Conservation (phyloP, 805 yeast genomes). For the Ogataea naganishii region DNA sequence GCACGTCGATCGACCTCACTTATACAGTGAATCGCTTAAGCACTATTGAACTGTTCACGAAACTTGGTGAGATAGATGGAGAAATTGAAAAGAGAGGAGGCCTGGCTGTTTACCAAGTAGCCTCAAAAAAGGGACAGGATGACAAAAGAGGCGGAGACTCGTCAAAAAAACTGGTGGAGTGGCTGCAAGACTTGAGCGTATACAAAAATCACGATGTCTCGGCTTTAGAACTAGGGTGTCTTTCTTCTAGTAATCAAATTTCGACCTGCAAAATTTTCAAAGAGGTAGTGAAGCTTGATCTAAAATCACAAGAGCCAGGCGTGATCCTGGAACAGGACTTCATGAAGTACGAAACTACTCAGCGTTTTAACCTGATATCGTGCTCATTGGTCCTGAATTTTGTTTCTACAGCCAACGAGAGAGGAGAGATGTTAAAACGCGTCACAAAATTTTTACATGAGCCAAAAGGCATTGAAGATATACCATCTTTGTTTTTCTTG, state of each 20-base stretch:
- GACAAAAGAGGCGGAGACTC: slow-evolving; percentile 84
- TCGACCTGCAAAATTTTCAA: slow-evolving; percentile 49
- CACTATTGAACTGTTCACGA: slow-evolving; percentile 10
- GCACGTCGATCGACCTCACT: slow-evolving; percentile 1
- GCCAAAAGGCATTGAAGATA: slow-evolving; percentile 11
- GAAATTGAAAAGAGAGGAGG: slow-evolving; percentile 70
- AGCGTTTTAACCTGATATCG: slow-evolving; percentile 58
- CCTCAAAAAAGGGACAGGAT: slow-evolving; percentile 81
- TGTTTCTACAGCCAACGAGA: slow-evolving; percentile 58
- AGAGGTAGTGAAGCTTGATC: slow-evolving; percentile 57
- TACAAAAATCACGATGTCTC: slow-evolving; percentile 8
- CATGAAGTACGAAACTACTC: slow-evolving; percentile 56
- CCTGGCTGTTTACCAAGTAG: slow-evolving; percentile 67
- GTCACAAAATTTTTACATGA: slow-evolving; percentile 46
- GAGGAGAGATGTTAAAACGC: slow-evolving; percentile 73
- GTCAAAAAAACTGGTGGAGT: slow-evolving; percentile 67
- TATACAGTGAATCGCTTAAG: slow-evolving; percentile 7
- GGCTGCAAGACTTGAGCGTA: slow-evolving; percentile 39
- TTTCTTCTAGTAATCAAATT: slow-evolving; percentile 60
- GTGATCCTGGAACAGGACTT: slow-evolving; percentile 70
- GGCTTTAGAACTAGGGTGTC: slow-evolving; percentile 80
- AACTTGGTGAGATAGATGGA: slow-evolving; percentile 47
- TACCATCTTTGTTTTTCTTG: slow-evolving; percentile 45
- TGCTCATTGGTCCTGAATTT: slow-evolving; percentile 85
- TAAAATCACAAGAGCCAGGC: slow-evolving; percentile 68